Evolutionary conservation across 192 early-diverging fungal genomes (phyloP).

Genomic region (Backusella circina): DNA sequence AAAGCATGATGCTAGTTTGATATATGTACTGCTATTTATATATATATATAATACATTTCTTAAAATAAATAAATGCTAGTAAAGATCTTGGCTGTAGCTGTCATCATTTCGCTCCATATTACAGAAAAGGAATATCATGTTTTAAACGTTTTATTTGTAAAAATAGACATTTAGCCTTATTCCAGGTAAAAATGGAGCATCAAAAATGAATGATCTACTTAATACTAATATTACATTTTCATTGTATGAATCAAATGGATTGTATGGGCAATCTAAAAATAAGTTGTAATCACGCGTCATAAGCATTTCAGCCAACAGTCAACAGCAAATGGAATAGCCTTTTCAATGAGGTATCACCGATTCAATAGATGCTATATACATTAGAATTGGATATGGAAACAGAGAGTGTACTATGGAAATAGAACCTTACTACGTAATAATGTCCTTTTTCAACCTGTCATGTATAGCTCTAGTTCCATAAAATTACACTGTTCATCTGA

Average conservation of each 20-base stretch:
- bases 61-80: too few species aligned
- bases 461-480: neutral
- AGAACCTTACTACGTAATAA: too few species aligned
- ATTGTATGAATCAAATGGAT: neutral
- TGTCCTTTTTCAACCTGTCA: neutral
- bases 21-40: too few species aligned
- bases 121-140: neutral
- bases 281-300: conserved; percentile 1
- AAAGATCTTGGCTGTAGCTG: neutral
- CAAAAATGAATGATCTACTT: neutral
- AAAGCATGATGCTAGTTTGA: neutral
- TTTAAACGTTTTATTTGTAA: neutral
- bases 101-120: neutral
- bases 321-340: neutral
- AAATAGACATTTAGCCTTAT: neutral
- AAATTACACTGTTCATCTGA: neutral
- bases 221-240: neutral
- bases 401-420: too few species aligned
- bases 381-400: too few species aligned
- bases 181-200: neutral
- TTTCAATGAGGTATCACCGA: neutral
- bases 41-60: too few species aligned
- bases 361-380: neutral
- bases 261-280: neutral
- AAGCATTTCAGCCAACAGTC: neutral